Evolutionary conservation across 768 basidiomycete species (phyloP), one percentile per base, ranked within the genome.

Genomic region (Tephrocybe sp.): DNA sequence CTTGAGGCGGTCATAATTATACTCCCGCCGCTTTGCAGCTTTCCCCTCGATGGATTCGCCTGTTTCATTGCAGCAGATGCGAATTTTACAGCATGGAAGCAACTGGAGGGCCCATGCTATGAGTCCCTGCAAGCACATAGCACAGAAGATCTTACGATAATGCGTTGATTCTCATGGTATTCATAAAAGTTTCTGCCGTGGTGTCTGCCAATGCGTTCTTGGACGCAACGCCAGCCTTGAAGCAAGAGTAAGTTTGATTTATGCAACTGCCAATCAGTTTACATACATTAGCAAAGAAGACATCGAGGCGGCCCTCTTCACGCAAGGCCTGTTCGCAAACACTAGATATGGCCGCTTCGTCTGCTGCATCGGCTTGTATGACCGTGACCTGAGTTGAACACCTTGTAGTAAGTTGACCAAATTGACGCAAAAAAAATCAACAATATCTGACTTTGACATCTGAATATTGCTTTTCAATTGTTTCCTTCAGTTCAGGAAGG

Each of bases 201-300:
- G 79, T 83, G 28, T 84, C 72, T 9, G 71, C 69, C 13, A 94
- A 60, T 7, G 62, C 59, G 32, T 70, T 55, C 16, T 30, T 60
- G 1, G 75, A 74, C 2, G 75, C 78, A 42, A 87, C 65, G 9
- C 89, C 91, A 48, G 90, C 91, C 89, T 92, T 53, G 18, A 37
- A 15, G n/a, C n/a, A n/a, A 5, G 26, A 24, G 2, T 25, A 16
- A 35, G 15, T 32, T 43, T 9, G 28, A 26, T 22, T 32, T 8
- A 25, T 8, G 46, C n/a, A 13, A 9, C 13, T 22, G 32, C n/a
- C 19, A 28, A 5, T 1, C 19, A 44, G 21, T 21, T n/a, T 18
- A 40, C 82, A 44, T 60, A 92, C 94, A 64, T 98, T 97, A 27
- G 95, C 95, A 63, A 94, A 98, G 76, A 97, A 97, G 55, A 95